A percentile compares a stretch with the other conserved stretches of the same genome.
Conservation (phyloP, 805 yeast genomes). For the Kodamaea leandrae region DNA sequence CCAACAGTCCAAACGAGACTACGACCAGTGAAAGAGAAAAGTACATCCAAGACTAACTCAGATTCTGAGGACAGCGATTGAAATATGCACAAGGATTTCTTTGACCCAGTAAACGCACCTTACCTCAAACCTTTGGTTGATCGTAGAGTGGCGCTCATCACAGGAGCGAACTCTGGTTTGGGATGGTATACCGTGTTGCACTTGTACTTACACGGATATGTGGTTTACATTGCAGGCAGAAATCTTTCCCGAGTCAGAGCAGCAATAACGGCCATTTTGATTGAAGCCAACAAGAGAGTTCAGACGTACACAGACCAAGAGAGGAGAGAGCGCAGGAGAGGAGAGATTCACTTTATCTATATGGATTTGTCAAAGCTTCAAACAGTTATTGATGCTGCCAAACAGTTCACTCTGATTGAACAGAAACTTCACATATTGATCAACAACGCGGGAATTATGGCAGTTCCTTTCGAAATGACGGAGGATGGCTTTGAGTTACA, state of each 20-base stretch:
- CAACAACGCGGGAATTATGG: conserved; percentile 44
- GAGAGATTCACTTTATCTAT: conserved; percentile 51
- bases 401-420: conserved; percentile 24
- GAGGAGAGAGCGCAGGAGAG: conserved; percentile 26
- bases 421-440: conserved; percentile 31
- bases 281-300: conserved; percentile 29
- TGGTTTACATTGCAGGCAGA: conserved; percentile 38
- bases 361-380: conserved; percentile 49
- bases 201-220: conserved; percentile 39
- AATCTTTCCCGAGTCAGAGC: conserved; percentile 27
- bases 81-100: conserved; percentile 14
- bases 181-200: conserved; percentile 41
- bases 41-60: no score
- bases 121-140: conserved; percentile 28
- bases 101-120: conserved; percentile 27
- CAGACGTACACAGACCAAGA: conserved; percentile 7
- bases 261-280: conserved; percentile 33
- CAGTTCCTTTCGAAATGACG: conserved; percentile 33
- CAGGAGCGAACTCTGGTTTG: conserved; percentile 42
- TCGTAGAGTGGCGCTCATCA: conserved; percentile 31
- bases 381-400: conserved; percentile 27
- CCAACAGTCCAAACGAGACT: no score
- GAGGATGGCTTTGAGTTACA: conserved; percentile 40
- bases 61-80: no score
- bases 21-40: no score